Evolutionary conservation across 805 yeast genomes (phyloP), one percentile per base, ranked within the genome.

Genomic region (Lipomyces yamadae): DNA sequence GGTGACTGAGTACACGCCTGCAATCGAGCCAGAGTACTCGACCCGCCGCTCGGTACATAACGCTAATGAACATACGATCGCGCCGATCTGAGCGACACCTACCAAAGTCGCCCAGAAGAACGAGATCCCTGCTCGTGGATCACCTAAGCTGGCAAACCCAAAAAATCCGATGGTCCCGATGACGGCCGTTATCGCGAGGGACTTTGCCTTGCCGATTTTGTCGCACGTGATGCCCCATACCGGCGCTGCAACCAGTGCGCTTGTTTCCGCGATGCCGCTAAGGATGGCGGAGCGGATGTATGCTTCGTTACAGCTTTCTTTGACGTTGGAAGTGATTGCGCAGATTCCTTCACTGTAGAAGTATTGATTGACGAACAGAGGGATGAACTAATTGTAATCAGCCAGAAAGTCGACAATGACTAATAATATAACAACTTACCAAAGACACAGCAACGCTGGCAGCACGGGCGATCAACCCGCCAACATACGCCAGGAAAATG

Each of bases 1-100:
- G 70, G 83, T 79, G 63, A 89, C 82, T n/a, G 88, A 83, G 74
- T 86, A 87, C 11, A 87, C 84, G 5, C 94, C 94, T 60, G 88
- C 83, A 53, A 89, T 82, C 2, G 89, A 81, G n/a, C 92, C 92
- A 59, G 85, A 83, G 64, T 81, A 78, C 30, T 76, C 77, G 42
- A 81, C 77, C 37, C 81, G 79, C 50, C 78, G 76, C 61, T 82
- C 84, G 4, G 84, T 81, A 39, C 85, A 81, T 72, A 88, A 79
- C 6, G 91, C 85, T 86, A 88, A 85, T 39, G 91, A 86, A 30
- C 85, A 81, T 58, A 88, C 83, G 45, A 87, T 83, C 48, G 84
- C 81, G 8, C 89, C 89, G 62, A 87, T 85, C 75, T 87, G 90
- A 2, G 89, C 82, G 4, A 83, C 76, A 3, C 91, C 92, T 63